phyloP scores from a whole-genome alignment of 2,329 filamentous ascomycete genomes.

The Elsinoe arachidis region DNA sequence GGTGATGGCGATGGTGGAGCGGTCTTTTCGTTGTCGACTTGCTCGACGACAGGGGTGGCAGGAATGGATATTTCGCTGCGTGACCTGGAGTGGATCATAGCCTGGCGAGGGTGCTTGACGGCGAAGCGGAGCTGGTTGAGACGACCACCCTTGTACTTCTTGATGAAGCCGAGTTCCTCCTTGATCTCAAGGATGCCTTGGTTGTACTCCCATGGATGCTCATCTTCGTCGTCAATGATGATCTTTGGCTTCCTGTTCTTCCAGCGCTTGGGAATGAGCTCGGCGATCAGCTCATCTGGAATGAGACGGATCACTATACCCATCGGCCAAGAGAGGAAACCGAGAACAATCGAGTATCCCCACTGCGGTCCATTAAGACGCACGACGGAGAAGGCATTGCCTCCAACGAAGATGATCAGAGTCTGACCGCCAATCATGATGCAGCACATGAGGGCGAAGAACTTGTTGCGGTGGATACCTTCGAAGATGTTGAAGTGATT shows the following conservation, averaged over 20 bases:
- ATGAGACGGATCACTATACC: slow-evolving; percentile 73
- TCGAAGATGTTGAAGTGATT: slow-evolving; percentile 96
- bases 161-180: slow-evolving; percentile 72
- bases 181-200: slow-evolving; percentile 64
- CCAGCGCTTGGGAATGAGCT: slow-evolving; percentile 33
- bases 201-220: slow-evolving; percentile 50
- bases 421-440: slow-evolving; percentile 86
- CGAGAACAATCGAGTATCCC: slow-evolving; percentile 78
- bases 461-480: slow-evolving; percentile 72
- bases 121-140: slow-evolving; percentile 74
- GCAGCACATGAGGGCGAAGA: slow-evolving; percentile 77
- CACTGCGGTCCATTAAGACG: slow-evolving; percentile 67
- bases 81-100: slow-evolving; percentile 51
- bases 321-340: slow-evolving; percentile 74
- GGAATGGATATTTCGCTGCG: slow-evolving; percentile 57
- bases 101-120: slow-evolving; percentile 65
- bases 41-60: slow-evolving; percentile 54
- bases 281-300: slow-evolving; percentile 58
- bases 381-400: slow-evolving; percentile 67
- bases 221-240: slow-evolving; percentile 35
- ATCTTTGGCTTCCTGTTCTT: slow-evolving; percentile 33
- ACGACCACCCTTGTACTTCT: slow-evolving; percentile 70
- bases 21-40: slow-evolving; percentile 17
- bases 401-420: slow-evolving; percentile 82
- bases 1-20: slow-evolving; percentile 23